Conservation (phyloP, 2,329 filamentous ascomycete genomes). For the Claviceps spartinae region DNA sequence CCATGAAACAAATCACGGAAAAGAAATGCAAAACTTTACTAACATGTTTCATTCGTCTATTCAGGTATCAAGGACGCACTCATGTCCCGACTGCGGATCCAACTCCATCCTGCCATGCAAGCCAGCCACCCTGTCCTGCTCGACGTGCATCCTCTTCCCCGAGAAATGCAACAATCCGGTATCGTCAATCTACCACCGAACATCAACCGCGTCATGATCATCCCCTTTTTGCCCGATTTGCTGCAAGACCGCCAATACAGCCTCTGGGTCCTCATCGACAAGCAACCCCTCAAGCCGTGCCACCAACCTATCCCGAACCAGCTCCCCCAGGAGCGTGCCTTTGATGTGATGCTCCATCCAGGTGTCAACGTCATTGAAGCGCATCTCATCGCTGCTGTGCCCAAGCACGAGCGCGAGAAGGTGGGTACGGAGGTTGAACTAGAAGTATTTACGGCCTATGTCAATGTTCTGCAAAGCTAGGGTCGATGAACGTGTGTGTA, state of each 20-base stretch:
- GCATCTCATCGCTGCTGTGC: constrained; percentile 60
- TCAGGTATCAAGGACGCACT: constrained; percentile 46
- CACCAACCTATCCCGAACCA: constrained; percentile 39
- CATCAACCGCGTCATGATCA: constrained; percentile 59
- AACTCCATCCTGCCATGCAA: constrained; percentile 54
- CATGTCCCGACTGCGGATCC: constrained; percentile 50
- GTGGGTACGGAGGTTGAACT: constrained; percentile 55
- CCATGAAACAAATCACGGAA: too few relatives aligned
- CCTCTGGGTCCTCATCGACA: constrained; percentile 60
- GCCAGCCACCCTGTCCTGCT: constrained; percentile 48
- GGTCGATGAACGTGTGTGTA: too few relatives aligned
- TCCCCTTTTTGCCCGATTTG: constrained; percentile 48
- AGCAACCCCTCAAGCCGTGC: constrained; percentile 40
- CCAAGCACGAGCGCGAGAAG: constrained; percentile 40
- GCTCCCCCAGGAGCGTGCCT: constrained; percentile 49
- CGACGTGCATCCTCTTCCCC: constrained; percentile 50
- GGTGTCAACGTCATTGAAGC: constrained; percentile 70
- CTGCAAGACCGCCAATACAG: constrained; percentile 59
- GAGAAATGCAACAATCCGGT: constrained; percentile 55
- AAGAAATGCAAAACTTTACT: not conserved
- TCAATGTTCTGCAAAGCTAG: constrained; percentile 45
- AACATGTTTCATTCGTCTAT: not conserved
- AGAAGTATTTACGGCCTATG: constrained; percentile 65
- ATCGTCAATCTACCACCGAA: constrained; percentile 55
- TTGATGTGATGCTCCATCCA: constrained; percentile 56